Evolutionary conservation across 2,329 filamentous ascomycete genomes (phyloP), one percentile per base, ranked within the genome.

Genomic region (Botryotinia globosa): DNA sequence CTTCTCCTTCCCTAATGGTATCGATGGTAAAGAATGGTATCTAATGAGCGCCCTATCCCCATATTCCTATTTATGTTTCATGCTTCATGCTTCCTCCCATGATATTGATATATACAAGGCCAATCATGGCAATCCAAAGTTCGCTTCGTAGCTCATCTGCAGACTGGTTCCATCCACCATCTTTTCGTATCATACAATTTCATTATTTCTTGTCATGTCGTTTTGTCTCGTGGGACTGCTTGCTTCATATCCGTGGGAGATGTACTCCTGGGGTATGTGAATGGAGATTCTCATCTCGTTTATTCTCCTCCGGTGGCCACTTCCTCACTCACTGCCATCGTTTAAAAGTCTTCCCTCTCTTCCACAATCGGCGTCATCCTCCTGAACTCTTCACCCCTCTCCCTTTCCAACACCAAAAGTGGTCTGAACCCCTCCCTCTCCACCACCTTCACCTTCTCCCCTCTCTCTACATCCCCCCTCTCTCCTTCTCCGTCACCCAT

Each of bases 11-110:
- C 58, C 58, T 22, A n/a, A 61, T 61, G 58, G 34, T 61, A 61
- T 39, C 58, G 34, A 12, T n/a, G 39, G 58, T 61, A 61, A n/a
- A n/a, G n/a, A n/a, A 61, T 61, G 58, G 34, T 61, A 61, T 61
- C 58, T 37, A 39, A 39, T 2, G 58, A 61, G 58, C 58, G 34
- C 58, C 58, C 58, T 39, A n/a, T 39, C 37, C 34, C 34, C 32
- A 22, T n/a, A 14, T 12, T 34, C 22, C 39, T 39, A 61, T 42
- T 14, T 44, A 44, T 7, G 16, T 18, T 44, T 44, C 42, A 18
- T 18, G 42, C 42, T 44, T 61, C 22, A 25, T 48, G 18, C 44
- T 45, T 61, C 32, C 58, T 61, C 58, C 58, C 39, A 61, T 61
- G 25, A 16, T n/a, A 37, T 61, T 22, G 44, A 20, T 45, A 22